Conservation (phyloP, 495 filamentous ascomycete species). For the Massariosphaeria phaeospora region DNA sequence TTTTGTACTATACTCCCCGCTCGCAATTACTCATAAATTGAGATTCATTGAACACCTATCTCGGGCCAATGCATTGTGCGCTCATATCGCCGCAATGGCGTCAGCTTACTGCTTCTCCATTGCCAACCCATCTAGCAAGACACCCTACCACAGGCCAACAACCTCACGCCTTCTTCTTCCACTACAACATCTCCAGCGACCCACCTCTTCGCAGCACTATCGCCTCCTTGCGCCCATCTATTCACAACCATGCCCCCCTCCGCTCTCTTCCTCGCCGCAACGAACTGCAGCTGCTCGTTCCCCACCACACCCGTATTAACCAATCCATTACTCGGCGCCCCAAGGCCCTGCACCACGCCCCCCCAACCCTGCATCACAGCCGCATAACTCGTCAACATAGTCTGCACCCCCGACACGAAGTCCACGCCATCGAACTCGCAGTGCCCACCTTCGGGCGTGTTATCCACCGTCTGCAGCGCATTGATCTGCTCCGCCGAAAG, state of each 20-base stretch:
- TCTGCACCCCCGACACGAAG: conserved; percentile 48
- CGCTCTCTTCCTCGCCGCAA: conserved; percentile 15
- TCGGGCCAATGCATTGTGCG: too few species aligned
- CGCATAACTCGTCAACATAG: conserved; percentile 45
- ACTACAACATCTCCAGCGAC: neutral
- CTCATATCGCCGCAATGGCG: too few species aligned
- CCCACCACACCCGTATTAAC: conserved; percentile 45
- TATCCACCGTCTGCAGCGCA: conserved; percentile 47
- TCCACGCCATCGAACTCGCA: conserved; percentile 49
- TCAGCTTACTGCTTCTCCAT: too few species aligned
- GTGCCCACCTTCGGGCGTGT: conserved; percentile 47
- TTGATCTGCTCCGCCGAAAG: conserved; percentile 40
- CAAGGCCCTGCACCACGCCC: conserved; percentile 40
- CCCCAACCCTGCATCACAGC: conserved; percentile 45
- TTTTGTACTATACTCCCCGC: too few species aligned
- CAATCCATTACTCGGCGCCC: conserved; percentile 38
- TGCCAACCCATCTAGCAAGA: too few species aligned
- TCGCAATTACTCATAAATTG: too few species aligned
- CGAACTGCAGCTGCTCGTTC: conserved; percentile 44
- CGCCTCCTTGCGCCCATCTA: conserved; percentile 11
- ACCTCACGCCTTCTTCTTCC: neutral
- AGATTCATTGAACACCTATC: too few species aligned
- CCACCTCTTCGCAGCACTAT: neutral
- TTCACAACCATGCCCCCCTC: neutral
- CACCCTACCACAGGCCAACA: neutral